These are phyloP conservation scores for Scheffersomyces quercinus DNA, from an alignment of 1,139 yeast genomes.

Conservation along the genomic window DNA sequence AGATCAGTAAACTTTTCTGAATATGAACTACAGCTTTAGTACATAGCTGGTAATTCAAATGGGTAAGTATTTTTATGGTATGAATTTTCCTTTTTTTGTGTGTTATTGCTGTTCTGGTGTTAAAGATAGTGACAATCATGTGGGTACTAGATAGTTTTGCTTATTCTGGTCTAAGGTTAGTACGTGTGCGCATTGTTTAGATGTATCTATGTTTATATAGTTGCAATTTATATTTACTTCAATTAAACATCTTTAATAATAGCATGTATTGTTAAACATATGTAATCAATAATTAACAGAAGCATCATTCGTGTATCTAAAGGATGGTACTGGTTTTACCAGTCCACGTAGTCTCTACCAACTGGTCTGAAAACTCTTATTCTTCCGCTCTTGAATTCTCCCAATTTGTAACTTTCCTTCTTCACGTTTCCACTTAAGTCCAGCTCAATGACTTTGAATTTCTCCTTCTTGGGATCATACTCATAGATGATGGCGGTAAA, in stretches of 20 bases:
- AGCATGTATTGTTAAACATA: no score
- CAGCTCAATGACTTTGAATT: slow-evolving; percentile 72
- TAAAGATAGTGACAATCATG: background rate
- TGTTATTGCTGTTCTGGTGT: no score
- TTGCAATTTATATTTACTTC: background rate
- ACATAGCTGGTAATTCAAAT: background rate
- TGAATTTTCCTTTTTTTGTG: no score
- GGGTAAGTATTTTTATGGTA: background rate
- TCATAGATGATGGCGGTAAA: slow-evolving; percentile 53
- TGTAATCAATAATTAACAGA: no score
- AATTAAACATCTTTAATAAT: background rate
- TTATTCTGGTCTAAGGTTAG: slow-evolving; percentile 15
- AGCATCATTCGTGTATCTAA: no score
- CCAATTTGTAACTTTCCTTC: slow-evolving; percentile 63
- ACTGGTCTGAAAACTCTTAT: slow-evolving; percentile 73
- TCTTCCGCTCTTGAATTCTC: slow-evolving; percentile 77
- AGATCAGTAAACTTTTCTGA: slow-evolving; percentile 1
- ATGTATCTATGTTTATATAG: background rate
- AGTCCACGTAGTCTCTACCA: slow-evolving; percentile 61
- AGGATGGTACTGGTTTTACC: slow-evolving; percentile 31
- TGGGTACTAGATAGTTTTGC: slow-evolving; percentile 3
- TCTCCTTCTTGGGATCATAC: slow-evolving; percentile 73
- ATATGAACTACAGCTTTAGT: slow-evolving; percentile 1
- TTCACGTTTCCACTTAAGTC: slow-evolving; percentile 55
- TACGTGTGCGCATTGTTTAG: slow-evolving; percentile 7